A percentile compares a stretch with the other conserved stretches of the same genome.
Evolutionary conservation across 192 early-diverging fungal species (phyloP).

Genomic region (Chytriomyces sp.): DNA sequence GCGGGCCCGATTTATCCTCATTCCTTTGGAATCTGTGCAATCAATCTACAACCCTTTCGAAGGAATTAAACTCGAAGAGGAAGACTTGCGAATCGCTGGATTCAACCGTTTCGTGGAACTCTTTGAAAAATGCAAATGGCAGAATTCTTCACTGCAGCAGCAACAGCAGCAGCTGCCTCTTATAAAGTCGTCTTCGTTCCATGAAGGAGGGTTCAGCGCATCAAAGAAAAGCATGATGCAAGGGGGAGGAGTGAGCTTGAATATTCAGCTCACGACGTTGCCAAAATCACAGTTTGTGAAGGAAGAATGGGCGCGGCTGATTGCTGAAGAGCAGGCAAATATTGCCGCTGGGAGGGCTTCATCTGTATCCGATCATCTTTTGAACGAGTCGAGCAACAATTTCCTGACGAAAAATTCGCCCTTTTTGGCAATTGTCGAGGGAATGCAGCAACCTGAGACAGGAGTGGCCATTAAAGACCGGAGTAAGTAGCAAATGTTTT

Average conservation of each 20-base stretch:
- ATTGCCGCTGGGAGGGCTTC: background rate
- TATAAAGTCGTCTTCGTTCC: too few species aligned
- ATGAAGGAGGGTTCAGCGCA: too few species aligned
- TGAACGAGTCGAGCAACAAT: constrained; percentile 9
- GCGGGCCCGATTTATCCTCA: constrained; percentile 87
- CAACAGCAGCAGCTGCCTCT: constrained; percentile 36
- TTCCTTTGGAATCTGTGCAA: constrained; percentile 76
- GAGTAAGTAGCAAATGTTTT: constrained; percentile 35
- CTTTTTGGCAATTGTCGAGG: constrained; percentile 61
- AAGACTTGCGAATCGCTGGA: constrained; percentile 83
- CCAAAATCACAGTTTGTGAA: constrained; percentile 40
- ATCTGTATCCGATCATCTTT: background rate
- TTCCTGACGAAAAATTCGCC: constrained; percentile 56
- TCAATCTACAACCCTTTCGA: constrained; percentile 61
- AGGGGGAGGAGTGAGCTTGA: background rate
- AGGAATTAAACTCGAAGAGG: constrained; percentile 73
- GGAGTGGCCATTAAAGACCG: constrained; percentile 76
- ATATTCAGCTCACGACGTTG: constrained; percentile 45
- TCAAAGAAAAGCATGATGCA: too few species aligned
- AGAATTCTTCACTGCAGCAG: constrained; percentile 41
- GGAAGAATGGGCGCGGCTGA: constrained; percentile 36
- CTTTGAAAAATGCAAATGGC: constrained; percentile 69
- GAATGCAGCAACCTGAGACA: constrained; percentile 70
- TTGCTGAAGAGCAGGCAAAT: background rate
- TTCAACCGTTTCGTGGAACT: constrained; percentile 87